A percentile compares a stretch with the other conserved stretches of the same genome.
Conservation (phyloP, 2,329 filamentous ascomycete genomes). For the Colletotrichum incanum region DNA sequence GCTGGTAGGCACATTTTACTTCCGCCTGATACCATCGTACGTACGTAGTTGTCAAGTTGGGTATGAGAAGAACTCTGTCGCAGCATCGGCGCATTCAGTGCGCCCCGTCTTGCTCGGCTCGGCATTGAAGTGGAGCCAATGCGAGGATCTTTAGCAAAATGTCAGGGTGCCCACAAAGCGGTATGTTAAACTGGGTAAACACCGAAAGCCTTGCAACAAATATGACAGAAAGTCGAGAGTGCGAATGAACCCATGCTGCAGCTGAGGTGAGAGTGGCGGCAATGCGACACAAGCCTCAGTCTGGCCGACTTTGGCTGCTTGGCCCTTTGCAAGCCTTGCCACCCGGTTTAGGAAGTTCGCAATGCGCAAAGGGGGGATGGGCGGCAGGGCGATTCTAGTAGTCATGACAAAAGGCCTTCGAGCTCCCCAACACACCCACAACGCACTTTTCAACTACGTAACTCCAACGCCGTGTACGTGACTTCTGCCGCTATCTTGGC, state of each 20-base stretch:
- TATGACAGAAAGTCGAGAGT: not conserved
- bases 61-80: too few relatives aligned
- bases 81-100: too few relatives aligned
- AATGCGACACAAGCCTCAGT: not conserved
- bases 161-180: not conserved
- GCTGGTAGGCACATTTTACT: too few relatives aligned
- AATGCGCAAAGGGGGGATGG: not conserved
- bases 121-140: not conserved
- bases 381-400: constrained; percentile 12
- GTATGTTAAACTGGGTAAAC: too few relatives aligned
- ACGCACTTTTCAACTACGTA: not conserved
- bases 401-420: not conserved
- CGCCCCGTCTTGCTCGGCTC: not conserved
- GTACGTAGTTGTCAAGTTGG: too few relatives aligned
- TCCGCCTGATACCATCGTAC: too few relatives aligned
- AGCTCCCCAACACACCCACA: constrained; percentile 14
- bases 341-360: constrained; percentile 14
- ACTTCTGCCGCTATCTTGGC: not conserved
- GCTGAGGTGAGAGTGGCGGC: not conserved
- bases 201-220: not conserved
- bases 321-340: too few relatives aligned
- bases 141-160: not conserved
- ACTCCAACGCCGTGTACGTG: not conserved
- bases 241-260: not conserved
- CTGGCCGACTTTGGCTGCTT: not conserved